Evolutionary conservation across 2,329 filamentous ascomycete species (phyloP), one percentile per base, ranked within the genome.

Genomic region (Samsoniella hepiali): DNA sequence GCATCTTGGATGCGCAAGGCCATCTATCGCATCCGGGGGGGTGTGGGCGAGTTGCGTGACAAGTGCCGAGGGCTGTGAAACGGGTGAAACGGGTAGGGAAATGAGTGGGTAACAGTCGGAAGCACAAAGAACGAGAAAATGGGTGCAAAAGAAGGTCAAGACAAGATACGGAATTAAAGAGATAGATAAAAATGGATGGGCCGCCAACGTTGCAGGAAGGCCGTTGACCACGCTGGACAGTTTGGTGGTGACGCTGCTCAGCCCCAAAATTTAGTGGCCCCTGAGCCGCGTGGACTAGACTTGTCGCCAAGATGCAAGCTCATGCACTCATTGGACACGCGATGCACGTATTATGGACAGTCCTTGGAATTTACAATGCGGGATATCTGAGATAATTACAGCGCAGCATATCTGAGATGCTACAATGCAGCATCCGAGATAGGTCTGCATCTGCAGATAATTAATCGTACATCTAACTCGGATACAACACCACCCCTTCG

Each of bases 401-500:
- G 44, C 40, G 54, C 54, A 56, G 55, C 5, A 45, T 34, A 45
- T 57, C 55, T 45, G 40, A 45, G 40, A 45, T 57, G 45, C 36
- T 57, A 57, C 55, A 57, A 45, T 57, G 55, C 55, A 57, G 55
- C 5, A 45, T 34, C 55, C 32, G 38, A 44, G 54, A 45, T 11
- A 38, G 13, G 32, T 45, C 6, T 13, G 13, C 17, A n/a, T 44
- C 54, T 45, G 38, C 54, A 57, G 29, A 45, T 44, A 29, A 57
- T 44, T 34, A 59, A 50, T 59, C 34, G 57, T 59, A 59, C 57
- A 59, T 49, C 42, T 62, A 79, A 66, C 74, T 84, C 13, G 83
- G 82, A 62, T 89, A 85, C 62, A 91, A 85, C 64, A 97, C 87
- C 47, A 99, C 87, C 1, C 94, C 95, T 72, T 98, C 95, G 72